Base-by-base conservation (phyloP, 305 asterid genomes). In the Fraxinus ornus region DNA sequence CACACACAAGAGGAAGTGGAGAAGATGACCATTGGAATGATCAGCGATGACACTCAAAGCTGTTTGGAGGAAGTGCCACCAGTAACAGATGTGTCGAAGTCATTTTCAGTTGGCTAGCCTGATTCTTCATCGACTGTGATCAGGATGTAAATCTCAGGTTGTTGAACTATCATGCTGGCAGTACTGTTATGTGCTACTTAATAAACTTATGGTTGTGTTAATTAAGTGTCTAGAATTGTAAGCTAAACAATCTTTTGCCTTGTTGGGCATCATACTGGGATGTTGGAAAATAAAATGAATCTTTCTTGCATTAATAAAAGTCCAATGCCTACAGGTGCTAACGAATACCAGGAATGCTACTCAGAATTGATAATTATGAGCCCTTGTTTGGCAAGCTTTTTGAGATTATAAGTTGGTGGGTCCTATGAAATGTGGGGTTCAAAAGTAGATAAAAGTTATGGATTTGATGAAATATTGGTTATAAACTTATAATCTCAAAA, bases 1-100 rank as follows among this genome's bases (percentile, higher is more conserved):
- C 91, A 90, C 91, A 92, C 99, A 4, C 90, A 88, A 86, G 99
- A 93, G 76, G 99, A 96, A 84, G 98, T 95, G 85, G 98, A 94
- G 91, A 94, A 93, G 87, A 88, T 96, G 94, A 91, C 85, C 21
- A 81, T 93, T 3, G 97, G 94, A 22, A 88, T 88, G 89, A 88
- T 91, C 80, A 90, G 94, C 4, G 99, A 96, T 15, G 99, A 96
- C 90, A 91, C 97, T 44, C 93, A 91, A 76, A 96, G 99, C 89
- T 94, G 98, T 82, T 81, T 94, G 92, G 99, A 93, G 76, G 98
- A 94, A 90, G 97, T 94, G 7, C 93, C 92, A 2, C 84, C 90
- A 0, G 37, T 85, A 73, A 15, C 82, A 81, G 98, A 94, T 62
- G 93, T 82, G 39, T 94, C 97, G 0, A 95, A 92, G 87, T 93